Base-by-base conservation (phyloP, 257 asterid genomes). In the Solanum ossicruentum region DNA sequence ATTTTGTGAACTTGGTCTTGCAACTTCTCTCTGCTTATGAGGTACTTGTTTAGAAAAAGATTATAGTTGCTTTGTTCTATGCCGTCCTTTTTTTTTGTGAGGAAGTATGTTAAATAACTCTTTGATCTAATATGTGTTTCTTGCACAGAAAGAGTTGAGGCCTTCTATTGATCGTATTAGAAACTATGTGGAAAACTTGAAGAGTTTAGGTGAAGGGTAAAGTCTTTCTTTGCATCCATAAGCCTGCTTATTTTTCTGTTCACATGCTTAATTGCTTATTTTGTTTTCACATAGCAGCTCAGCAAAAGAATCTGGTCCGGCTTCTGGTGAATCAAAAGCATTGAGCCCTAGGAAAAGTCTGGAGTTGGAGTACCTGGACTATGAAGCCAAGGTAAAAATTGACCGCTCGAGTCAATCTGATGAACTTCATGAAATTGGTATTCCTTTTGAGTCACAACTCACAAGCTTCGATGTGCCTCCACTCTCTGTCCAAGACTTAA, bases 291-390 rank as follows among this genome's bases (percentile, higher is more conserved):
- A 51, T 23, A 16, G 70, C 92, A 95, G 98, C 87, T 90, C 91
- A 36, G 85, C 85, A 61, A 87, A 61, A 58, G 83, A 90, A 80
- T 83, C 96, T 89, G 85, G 84, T 58, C 17, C 12, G 47, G 63
- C 10, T 5, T 77, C 65, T 16, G 43, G 65, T 52, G 91, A 90
- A 88, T 90, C 94, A 77, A 88, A 89, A 85, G 69, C 81, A 47
- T 83, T 89, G 91, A 91, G 78, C 90, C 98, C 95, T 43, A 91
- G 92, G 89, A 91, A 91, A 90, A 91, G 67, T 87, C 95, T 97
- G 32, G 99, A 97, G 94, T 97, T 93, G 90, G 98, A 97, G 89
- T 97, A 95, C 90, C 88, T 92, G 85, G 96, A 88, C 84, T 92
- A 89, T 88, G 98, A 95, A 91, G 95, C 98, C 66, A 94, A 93